Evolutionary conservation across 2,329 filamentous ascomycete genomes (phyloP).

Genomic region (Cladosporium sp.): DNA sequence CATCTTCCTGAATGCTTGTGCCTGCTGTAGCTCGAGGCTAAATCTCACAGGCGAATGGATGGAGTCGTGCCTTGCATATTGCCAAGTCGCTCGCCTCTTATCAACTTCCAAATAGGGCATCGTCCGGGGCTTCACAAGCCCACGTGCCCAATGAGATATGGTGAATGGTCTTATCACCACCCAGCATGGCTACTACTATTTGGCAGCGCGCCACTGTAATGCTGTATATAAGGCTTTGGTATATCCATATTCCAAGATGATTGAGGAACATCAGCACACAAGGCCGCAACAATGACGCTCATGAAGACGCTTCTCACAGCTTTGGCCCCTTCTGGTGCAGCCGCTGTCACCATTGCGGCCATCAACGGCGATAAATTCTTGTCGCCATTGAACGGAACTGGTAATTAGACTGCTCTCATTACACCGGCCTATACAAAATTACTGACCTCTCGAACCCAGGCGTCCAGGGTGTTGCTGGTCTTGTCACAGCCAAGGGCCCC

Average conservation of each 20-base stretch:
- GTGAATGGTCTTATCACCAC: constrained; percentile 16
- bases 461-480: constrained; percentile 51
- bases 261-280: not conserved
- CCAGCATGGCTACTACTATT: not conserved
- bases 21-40: constrained; percentile 11
- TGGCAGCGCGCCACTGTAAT: constrained; percentile 4
- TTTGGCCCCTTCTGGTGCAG: not conserved
- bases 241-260: not conserved
- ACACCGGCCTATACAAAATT: constrained; percentile 49
- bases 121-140: constrained; percentile 7
- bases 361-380: constrained; percentile 68
- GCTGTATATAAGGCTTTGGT: not conserved
- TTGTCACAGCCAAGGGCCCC: constrained; percentile 64
- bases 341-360: constrained; percentile 35
- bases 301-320: constrained; percentile 11
- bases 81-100: constrained; percentile 13
- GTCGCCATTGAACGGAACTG: constrained; percentile 47
- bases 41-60: not conserved
- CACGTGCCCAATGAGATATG: constrained; percentile 14
- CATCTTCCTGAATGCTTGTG: not conserved
- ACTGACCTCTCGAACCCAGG: constrained; percentile 49
- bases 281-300: constrained; percentile 2
- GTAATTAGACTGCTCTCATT: not conserved
- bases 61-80: constrained; percentile 7
- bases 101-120: constrained; percentile 9